Conservation (phyloP, 768 basidiomycete species). For the Calocybe indica region DNA sequence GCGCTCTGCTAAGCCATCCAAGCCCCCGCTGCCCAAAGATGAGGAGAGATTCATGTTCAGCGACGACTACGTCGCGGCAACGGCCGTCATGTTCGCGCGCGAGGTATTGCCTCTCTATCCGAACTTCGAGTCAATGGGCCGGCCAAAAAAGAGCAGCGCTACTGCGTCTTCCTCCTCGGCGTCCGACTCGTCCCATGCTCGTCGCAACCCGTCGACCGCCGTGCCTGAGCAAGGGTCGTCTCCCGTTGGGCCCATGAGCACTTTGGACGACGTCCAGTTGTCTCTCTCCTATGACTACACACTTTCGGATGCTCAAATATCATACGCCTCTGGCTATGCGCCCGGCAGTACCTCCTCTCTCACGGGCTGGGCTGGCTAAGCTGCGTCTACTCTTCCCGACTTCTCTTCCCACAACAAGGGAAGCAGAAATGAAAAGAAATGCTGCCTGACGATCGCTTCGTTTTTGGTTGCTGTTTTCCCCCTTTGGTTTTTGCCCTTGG, state of each 20-base stretch:
- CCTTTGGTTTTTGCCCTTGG: neutral
- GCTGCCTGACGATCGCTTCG: no score
- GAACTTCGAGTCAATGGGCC: slow-evolving; percentile 15
- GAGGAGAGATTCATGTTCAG: slow-evolving; percentile 31
- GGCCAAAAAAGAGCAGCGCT: slow-evolving; percentile 6
- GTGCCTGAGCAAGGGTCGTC: neutral
- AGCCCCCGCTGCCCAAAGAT: slow-evolving; percentile 13
- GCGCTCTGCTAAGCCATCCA: no score
- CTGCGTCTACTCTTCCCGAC: slow-evolving; percentile 8
- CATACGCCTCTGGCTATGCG: slow-evolving; percentile 18
- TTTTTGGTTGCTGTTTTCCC: neutral
- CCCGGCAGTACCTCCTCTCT: slow-evolving; percentile 32
- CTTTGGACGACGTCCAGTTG: neutral
- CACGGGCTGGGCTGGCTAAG: slow-evolving; percentile 43
- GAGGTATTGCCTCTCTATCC: slow-evolving; percentile 31
- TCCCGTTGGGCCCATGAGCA: neutral
- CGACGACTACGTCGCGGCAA: slow-evolving; percentile 28
- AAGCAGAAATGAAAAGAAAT: no score
- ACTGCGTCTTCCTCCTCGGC: no score
- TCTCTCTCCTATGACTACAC: slow-evolving; percentile 5
- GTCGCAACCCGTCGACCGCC: neutral
- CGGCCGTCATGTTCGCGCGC: slow-evolving; percentile 23
- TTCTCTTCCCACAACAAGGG: neutral
- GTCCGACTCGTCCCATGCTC: neutral
- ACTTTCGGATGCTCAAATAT: slow-evolving; percentile 6